Evolutionary conservation across 345 rosid species (phyloP), one percentile per base, ranked within the genome.

Genomic region (Isatis tinctoria): DNA sequence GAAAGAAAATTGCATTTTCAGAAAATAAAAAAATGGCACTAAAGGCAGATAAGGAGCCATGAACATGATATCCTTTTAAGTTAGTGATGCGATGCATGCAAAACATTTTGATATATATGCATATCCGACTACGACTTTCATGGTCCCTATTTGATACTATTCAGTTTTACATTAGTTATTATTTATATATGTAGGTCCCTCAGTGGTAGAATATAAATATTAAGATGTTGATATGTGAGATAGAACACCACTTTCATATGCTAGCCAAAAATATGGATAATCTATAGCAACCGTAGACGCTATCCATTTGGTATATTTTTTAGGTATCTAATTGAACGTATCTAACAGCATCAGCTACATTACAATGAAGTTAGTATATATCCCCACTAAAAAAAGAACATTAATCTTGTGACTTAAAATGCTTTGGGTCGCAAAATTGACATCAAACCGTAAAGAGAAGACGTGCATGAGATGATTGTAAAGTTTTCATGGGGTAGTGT

Each of bases 61-160:
- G 72, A 72, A 77, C 67, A 65, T 65, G 56, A 65, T 51, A 58
- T 44, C 69, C 32, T 76, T 63, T 76, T 70, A 49, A 58, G 77
- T 58, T 72, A 66, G 77, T 77, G 77, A 77, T 77, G 69, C 73
- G 72, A 77, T 77, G 81, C 81, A 77, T 71, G 77, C 77, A 77
- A 72, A 77, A 43, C 75, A 63, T 28, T 48, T 63, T 49, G 36
- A 65, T 60, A 65, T 70, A 20, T 49, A 77, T 59, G 44, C 66
- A 48, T 40, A 22, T 72, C 64, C 57, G 77, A 77, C 51, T 77
- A 71, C 66, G 73, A 72, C 76, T 72, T 52, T 69, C 22, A 51
- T 71, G 73, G 77, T 77, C 68, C 73, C 58, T 66, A 9, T 49
- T 72, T 65, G 47, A 32, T 66, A n/a, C n/a, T n/a, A 66, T 22